Evolutionary conservation across 2,329 filamentous ascomycete species (phyloP).

Genomic region (Fusarium sororula): DNA sequence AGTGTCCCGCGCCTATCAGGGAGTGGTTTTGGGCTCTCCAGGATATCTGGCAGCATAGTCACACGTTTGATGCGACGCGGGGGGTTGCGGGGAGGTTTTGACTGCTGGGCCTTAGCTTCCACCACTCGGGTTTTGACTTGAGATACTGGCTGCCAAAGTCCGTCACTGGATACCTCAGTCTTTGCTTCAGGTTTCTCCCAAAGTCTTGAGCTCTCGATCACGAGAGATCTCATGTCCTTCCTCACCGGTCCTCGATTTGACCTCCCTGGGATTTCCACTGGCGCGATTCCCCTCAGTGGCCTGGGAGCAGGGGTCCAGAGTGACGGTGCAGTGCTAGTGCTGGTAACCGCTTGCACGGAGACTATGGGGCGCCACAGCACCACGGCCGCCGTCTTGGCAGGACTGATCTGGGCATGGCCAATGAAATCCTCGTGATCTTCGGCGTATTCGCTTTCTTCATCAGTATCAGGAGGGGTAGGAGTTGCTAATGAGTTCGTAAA

Average conservation of each 20-base stretch:
- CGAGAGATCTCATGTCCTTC: constrained; percentile 25
- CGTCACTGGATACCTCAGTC: constrained; percentile 1
- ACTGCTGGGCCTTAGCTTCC: constrained; percentile 46
- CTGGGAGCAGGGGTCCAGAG: constrained; percentile 38
- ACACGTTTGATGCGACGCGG: constrained; percentile 64
- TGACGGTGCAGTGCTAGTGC: constrained; percentile 13
- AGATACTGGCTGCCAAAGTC: constrained; percentile 35
- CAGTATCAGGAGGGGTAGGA: constrained; percentile 63
- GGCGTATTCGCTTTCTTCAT: constrained; percentile 53
- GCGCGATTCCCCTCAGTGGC: constrained; percentile 8
- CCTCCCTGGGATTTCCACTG: constrained; percentile 10
- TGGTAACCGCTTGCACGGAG: constrained; percentile 14
- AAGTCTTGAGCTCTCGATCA: constrained; percentile 35
- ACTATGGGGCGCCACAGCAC: constrained; percentile 35
- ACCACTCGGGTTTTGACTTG: constrained; percentile 17
- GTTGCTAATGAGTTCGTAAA: constrained; percentile 19
- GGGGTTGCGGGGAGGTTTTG: constrained; percentile 62
- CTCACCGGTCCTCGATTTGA: constrained; percentile 8
- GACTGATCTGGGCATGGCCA: constrained; percentile 15
- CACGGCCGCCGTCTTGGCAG: constrained; percentile 30
- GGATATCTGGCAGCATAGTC: constrained; percentile 69
- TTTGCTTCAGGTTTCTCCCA: constrained; percentile 30
- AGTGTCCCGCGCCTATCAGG: constrained; percentile 67
- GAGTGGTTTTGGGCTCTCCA: constrained; percentile 69
- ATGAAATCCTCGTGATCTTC: constrained; percentile 28